Evolutionary conservation across 495 filamentous ascomycete species (phyloP), one percentile per base, ranked within the genome.

Genomic region (Cercophora scortea): DNA sequence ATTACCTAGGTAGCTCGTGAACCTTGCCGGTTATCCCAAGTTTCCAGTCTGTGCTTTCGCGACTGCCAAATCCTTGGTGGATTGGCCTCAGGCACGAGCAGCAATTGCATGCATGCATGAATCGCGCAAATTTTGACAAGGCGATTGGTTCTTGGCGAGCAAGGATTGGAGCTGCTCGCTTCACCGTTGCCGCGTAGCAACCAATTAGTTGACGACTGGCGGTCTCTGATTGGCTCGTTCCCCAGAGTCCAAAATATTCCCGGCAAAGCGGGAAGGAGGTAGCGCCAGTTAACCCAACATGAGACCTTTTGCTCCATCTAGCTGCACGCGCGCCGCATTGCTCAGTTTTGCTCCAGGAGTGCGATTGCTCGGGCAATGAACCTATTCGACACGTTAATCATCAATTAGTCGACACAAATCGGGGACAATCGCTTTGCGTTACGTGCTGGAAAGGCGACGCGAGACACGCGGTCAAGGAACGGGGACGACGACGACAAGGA

Each of bases 331-430:
- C 62, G 55, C 54, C 60, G 45, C 57, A 52, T 54, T 50, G 52
- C 52, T 47, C 50, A 49, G 52, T 56, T 25, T 25, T 56, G 56
- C 45, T 54, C 50, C 47, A 45, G 36, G 51, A 57, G 44, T 59
- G 47, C 56, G 43, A 53, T 57, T 34, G 55, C 56, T 61, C 54
- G 55, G 50, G 61, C 34, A 8, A 67, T 67, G 59, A 58, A 40
- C 49, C 50, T 48, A 54, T 59, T 53, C 54, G 59, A 64, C 64
- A 68, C 63, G 66, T 70, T 60, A 36, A 69, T 51, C 50, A 64
- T 61, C 52, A 38, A 51, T 52, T 65, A 64, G 52, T 60, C 51
- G 50, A 53, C 61, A 55, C 40, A 52, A 17, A 39, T 40, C 15
- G 4, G 50, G 50, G 19, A 50, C 54, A 46, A 49, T 45, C 35